A percentile compares a stretch with the other conserved stretches of the same genome.
phyloP scores from a whole-genome alignment of 1,139 yeast genomes.

The Pichia sp. region DNA sequence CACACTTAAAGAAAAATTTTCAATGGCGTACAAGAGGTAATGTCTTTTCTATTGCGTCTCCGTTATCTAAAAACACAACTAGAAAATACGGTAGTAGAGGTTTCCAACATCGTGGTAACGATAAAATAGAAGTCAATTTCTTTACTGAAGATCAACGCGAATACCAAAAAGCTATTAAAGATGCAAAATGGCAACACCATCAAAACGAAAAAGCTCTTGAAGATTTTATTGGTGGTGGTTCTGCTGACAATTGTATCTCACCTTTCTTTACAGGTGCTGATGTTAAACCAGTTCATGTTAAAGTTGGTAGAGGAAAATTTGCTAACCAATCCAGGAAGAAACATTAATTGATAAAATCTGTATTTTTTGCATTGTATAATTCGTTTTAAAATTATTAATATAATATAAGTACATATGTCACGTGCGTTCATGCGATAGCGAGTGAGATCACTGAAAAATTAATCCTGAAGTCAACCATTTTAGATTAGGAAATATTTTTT shows the following conservation, averaged over 20 bases:
- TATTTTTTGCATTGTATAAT: too few species aligned
- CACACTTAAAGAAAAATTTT: slow-evolving; percentile 87
- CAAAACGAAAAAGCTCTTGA: slow-evolving; percentile 79
- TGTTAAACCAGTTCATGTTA: slow-evolving; percentile 59
- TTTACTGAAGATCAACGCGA: slow-evolving; percentile 93
- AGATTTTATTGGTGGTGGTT: slow-evolving; percentile 91
- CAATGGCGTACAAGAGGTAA: slow-evolving; percentile 94
- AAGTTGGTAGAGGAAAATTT: slow-evolving; percentile 75
- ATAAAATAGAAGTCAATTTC: slow-evolving; percentile 50
- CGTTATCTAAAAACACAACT: slow-evolving; percentile 58
- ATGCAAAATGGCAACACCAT: slow-evolving; percentile 81
- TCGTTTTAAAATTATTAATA: too few species aligned
- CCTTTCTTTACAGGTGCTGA: slow-evolving; percentile 68
- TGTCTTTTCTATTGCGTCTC: slow-evolving; percentile 68
- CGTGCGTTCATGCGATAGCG: too few species aligned
- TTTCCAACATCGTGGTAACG: slow-evolving; percentile 46
- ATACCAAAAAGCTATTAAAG: slow-evolving; percentile 79
- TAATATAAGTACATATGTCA: too few species aligned
- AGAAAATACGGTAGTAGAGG: slow-evolving; percentile 68
- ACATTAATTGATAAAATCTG: too few species aligned
- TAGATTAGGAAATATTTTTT: too few species aligned
- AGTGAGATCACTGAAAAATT: too few species aligned
- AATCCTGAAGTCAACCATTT: too few species aligned
- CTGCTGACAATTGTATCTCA: slow-evolving; percentile 85
- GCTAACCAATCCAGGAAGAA: slow-evolving; percentile 56